phyloP scores from a whole-genome alignment of 2,329 filamentous ascomycete genomes.

The Talaromyces pinophilus region DNA sequence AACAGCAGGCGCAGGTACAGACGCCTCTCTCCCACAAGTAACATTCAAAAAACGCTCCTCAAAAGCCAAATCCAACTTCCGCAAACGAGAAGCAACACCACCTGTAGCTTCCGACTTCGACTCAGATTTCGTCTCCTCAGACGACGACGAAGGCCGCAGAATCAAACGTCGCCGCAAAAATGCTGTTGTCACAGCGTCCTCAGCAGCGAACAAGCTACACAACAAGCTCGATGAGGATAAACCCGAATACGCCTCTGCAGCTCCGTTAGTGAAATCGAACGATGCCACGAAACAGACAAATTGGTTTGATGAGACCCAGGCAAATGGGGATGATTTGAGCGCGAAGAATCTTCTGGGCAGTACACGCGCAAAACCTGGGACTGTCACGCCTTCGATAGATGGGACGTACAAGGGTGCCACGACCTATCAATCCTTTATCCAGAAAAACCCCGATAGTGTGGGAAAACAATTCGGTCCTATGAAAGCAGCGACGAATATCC shows the following conservation, averaged over 20 bases:
- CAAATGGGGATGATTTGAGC: conserved; percentile 41
- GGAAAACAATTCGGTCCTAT: conserved; percentile 75
- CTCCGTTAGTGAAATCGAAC: conserved; percentile 66
- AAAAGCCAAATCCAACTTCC: conserved; percentile 73
- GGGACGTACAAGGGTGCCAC: conserved; percentile 77
- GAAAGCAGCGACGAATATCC: conserved; percentile 82
- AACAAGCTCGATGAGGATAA: conserved; percentile 52
- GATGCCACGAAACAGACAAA: conserved; percentile 88
- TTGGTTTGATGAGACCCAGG: conserved; percentile 73
- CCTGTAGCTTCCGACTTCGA: conserved; percentile 54
- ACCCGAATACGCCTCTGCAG: conserved; percentile 63
- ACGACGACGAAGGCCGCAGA: conserved; percentile 72
- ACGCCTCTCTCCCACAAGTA: conserved; percentile 36
- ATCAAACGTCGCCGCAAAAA: conserved; percentile 78
- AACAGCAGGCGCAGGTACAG: conserved; percentile 12
- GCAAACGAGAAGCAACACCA: conserved; percentile 79
- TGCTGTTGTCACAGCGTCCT: conserved; percentile 66
- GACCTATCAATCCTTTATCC: conserved; percentile 72
- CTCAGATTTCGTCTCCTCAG: conserved; percentile 67
- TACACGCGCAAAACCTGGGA: conserved; percentile 31
- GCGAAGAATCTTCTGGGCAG: conserved; percentile 49
- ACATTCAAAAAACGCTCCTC: conserved; percentile 81
- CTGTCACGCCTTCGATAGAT: conserved; percentile 43
- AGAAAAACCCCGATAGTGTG: conserved; percentile 76
- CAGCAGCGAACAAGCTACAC: conserved; percentile 40